Evolutionary conservation across 305 asterid species (phyloP), one percentile per base, ranked within the genome.

Genomic region (Stenogyne calaminthoides): DNA sequence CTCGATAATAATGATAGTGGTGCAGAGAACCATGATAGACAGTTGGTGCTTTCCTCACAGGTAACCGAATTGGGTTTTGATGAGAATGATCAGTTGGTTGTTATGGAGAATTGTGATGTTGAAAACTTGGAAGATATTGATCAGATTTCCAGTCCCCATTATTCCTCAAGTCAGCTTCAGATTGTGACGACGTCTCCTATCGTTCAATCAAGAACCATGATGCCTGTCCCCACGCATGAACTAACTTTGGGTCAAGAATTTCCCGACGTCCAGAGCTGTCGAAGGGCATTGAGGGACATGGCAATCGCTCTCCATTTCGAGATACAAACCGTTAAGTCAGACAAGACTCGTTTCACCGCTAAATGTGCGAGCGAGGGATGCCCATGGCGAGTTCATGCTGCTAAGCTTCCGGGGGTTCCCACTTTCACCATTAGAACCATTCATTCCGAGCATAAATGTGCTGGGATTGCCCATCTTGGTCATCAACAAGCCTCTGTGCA

Each of bases 401-500:
- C 93, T 34, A 90, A 90, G 84, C 89, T 86, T 51, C 92, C 94
- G 0, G 94, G 94, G 57, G 91, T 86, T 67, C 94, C 89, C 36
- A 85, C 90, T 60, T 90, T 88, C 81, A 83, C 91, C 9, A 85
- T 90, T 37, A 79, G 94, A 69, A 90, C 96, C 7, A 86, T 90
- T 39, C 82, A 86, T 58, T 69, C 83, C 0, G 89, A 85, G 64
- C 96, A 90, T 67, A 82, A 82, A 8, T 88, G 91, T 77, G 84
- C 83, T 32, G 96, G 94, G 15, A 90, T 86, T 39, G 80, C 74
- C 40, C 91, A 90, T 75, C 89, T 90, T 55, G 96, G 91, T 64
- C 96, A 88, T 69, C 92, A 85, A 69, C 96, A 90, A 71, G 96
- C 96, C 63, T 90, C 96, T 1, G 92, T 88, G 63, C 89, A 90